A percentile compares a stretch with the other conserved stretches of the same genome.
phyloP scores from a whole-genome alignment of 176 grass and related monocot genomes.

The maize (Zea mays) region DNA sequence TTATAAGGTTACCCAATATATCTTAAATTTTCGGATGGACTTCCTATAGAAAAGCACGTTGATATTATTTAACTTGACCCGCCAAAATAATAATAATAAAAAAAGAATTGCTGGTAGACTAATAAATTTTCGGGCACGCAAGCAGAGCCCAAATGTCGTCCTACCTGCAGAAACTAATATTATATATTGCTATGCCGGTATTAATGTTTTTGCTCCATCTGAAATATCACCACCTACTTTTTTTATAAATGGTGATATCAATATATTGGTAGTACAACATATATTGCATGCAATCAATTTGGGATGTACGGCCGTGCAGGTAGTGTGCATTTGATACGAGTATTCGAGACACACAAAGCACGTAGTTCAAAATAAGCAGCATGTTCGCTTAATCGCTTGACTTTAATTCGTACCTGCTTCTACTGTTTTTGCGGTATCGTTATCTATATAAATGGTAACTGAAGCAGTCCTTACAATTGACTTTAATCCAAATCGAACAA shows the following conservation, averaged over 20 bases:
- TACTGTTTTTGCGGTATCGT: too few relatives aligned
- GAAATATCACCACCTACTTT: constrained; percentile 24
- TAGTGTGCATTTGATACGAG: background rate
- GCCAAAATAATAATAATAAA: background rate
- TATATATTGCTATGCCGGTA: background rate
- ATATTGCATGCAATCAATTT: constrained; percentile 13
- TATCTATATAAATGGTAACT: too few relatives aligned
- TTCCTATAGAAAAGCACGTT: background rate
- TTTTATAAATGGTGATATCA: constrained; percentile 16
- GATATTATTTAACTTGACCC: background rate
- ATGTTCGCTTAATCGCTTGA: too few relatives aligned
- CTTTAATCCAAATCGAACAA: too few relatives aligned
- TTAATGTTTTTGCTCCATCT: constrained; percentile 22
- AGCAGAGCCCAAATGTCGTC: background rate
- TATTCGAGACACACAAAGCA: background rate
- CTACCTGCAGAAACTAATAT: background rate
- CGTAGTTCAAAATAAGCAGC: background rate
- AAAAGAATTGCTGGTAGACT: background rate
- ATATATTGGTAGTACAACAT: constrained; percentile 8
- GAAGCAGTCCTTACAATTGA: too few relatives aligned
- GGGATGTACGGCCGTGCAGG: background rate
- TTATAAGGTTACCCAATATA: constrained; percentile 23
- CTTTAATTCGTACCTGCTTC: too few relatives aligned
- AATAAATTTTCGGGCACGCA: background rate
- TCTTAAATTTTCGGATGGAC: constrained; percentile 22